Conservation (phyloP, 352 stramenopile genomes). For the Globisporangium nagaii region DNA sequence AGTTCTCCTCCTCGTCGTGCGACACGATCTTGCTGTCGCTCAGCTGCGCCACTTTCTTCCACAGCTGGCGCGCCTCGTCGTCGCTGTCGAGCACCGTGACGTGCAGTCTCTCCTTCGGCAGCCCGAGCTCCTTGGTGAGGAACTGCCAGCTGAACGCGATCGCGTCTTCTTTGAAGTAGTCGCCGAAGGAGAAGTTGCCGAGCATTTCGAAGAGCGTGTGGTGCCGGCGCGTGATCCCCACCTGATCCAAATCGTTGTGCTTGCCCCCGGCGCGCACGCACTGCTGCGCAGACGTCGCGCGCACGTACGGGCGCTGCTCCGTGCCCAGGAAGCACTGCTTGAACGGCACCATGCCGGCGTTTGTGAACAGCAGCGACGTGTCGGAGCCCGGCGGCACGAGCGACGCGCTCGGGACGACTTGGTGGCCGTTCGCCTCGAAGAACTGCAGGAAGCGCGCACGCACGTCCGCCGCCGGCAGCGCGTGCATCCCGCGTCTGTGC, state of each 20-base stretch:
- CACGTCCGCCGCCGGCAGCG: slow-evolving; percentile 34
- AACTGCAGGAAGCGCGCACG: slow-evolving; percentile 58
- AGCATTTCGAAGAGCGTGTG: slow-evolving; percentile 99
- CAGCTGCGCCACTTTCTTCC: slow-evolving; percentile 48
- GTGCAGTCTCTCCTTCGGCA: slow-evolving; percentile 52
- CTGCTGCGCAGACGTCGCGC: slow-evolving; percentile 93
- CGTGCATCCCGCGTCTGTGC: slow-evolving; percentile 27
- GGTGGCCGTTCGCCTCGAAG: slow-evolving; percentile 57
- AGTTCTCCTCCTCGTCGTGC: slow-evolving; percentile 92
- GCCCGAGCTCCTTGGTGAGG: slow-evolving; percentile 85
- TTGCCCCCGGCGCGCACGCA: slow-evolving; percentile 97
- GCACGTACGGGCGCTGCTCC: slow-evolving; percentile 76
- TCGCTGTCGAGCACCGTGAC: slow-evolving; percentile 68
- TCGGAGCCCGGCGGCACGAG: slow-evolving; percentile 85
- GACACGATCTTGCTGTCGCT: slow-evolving; percentile 41
- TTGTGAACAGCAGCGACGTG: slow-evolving; percentile 94
- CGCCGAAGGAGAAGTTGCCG: slow-evolving; percentile 96
- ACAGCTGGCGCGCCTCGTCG: slow-evolving; percentile 50
- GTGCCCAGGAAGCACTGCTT: slow-evolving; percentile 89
- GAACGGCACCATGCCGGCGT: slow-evolving; percentile 96
- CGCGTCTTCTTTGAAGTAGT: slow-evolving; percentile 97
- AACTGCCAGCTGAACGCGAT: slow-evolving; percentile 94
- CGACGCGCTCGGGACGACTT: slow-evolving; percentile 57
- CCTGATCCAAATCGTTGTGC: slow-evolving; percentile 98
- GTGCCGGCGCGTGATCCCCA: slow-evolving; percentile 95